Percentiles rank a stretch among this genome's conserved stretches.
Conservation (phyloP, 495 filamentous ascomycete genomes). For the Sordaria brevicollis region DNA sequence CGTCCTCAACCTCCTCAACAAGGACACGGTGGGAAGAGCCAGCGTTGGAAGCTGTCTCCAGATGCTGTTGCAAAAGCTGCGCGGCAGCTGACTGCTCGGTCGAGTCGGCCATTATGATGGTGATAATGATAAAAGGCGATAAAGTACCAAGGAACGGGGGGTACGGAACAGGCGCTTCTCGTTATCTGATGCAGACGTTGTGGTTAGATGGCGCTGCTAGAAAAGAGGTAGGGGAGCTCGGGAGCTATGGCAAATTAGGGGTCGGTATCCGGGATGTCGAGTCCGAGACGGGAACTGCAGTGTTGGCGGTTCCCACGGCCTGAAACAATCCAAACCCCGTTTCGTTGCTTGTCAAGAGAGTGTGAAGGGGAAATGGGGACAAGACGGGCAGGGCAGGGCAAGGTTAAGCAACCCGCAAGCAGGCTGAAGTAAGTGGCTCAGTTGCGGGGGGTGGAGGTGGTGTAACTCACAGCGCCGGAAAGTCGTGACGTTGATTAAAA, state of each 20-base stretch:
- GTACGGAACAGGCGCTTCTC: background rate
- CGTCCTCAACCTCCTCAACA: constrained; percentile 71
- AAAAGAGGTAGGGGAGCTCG: background rate
- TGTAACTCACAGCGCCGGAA: background rate
- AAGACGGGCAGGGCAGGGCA: background rate
- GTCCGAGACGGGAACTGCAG: background rate
- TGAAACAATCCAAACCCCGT: background rate
- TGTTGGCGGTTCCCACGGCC: background rate
- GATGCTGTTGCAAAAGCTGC: constrained; percentile 67
- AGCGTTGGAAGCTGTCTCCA: constrained; percentile 26
- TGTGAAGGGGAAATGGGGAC: background rate
- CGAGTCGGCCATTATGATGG: constrained; percentile 18
- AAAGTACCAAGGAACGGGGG: background rate
- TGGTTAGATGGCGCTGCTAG: background rate
- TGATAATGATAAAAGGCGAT: background rate
- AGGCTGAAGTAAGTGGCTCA: background rate
- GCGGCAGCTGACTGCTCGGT: constrained; percentile 52
- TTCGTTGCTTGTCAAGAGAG: background rate
- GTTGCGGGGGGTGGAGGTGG: background rate
- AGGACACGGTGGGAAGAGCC: constrained; percentile 52
- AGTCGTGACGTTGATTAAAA: background rate
- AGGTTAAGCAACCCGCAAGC: background rate
- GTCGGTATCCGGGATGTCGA: background rate
- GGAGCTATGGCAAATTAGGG: background rate
- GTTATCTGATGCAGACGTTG: background rate